Conservation (phyloP, 495 filamentous ascomycete genomes). For the Apiosordaria backusii region DNA sequence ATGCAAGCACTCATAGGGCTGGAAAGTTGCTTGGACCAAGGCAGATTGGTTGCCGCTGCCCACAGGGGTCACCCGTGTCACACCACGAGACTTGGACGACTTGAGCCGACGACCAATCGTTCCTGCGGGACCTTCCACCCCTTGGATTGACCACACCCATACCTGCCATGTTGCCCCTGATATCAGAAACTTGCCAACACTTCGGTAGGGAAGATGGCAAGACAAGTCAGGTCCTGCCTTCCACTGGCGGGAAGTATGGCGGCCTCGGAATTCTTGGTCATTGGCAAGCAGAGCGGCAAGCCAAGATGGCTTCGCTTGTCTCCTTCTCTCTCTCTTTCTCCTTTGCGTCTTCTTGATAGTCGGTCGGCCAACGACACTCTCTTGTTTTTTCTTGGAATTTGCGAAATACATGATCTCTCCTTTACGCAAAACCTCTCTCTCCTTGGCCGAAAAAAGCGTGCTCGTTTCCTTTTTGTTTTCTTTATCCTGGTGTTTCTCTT, state of each 20-base stretch:
- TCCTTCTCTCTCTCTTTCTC: background rate
- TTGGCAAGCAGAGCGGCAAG: background rate
- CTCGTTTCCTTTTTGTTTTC: background rate
- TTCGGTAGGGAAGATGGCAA: background rate
- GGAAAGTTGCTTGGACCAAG: background rate
- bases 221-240: constrained; percentile 1
- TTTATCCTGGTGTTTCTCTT: background rate
- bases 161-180: background rate
- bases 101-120: background rate
- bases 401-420: background rate
- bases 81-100: background rate
- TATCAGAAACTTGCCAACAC: background rate
- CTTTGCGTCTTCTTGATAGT: background rate
- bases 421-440: background rate
- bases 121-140: background rate
- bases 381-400: constrained; percentile 3
- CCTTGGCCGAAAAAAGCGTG: background rate
- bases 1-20: background rate
- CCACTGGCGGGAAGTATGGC: background rate
- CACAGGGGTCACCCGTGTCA: background rate
- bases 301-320: constrained; percentile 2
- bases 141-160: background rate
- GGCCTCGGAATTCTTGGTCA: background rate
- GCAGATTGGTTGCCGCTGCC: background rate
- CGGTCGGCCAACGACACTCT: background rate